Base-by-base conservation (phyloP, 2,329 filamentous ascomycete genomes). In the Talaromyces sp. region DNA sequence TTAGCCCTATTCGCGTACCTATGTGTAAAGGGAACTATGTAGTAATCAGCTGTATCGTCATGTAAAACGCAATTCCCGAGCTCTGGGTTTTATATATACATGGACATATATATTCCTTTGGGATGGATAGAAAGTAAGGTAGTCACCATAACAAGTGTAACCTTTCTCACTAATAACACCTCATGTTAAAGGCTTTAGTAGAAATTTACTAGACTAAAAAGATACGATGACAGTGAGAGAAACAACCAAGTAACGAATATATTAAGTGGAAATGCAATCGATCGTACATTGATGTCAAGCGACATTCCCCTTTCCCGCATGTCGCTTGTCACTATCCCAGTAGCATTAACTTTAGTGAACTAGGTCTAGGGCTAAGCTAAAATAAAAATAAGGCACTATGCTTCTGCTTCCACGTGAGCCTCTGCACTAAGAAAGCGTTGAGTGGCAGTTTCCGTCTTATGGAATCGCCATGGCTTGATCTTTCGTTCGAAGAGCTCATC, bases 401-500 rank as follows among this genome's bases (percentile, higher is more conserved):
- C 14, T 16, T 19, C 16, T n/a, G 39, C 6, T 43, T 43, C 9
- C 7, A 43, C 7, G n/a, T 19, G 39, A 19, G 16, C 8, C 16
- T 43, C 39, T 43, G 39, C n/a, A 43, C n/a, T 27, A 22, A 27
- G 19, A 22, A 50, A 4, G 9, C 61, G 64, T n/a, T 68, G 64
- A 7, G 61, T 68, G 7, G 65, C 64, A 3, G 66, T 68, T 33
- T 58, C 31, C 9, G 62, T 67, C 49, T 68, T 69, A 22, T 66
- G 60, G 54, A 66, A 74, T 22, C 67, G 64, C 70, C 72, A 73
- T 10, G 72, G 67, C 66, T 68, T 70, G 35, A 72, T 69, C 47
- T 72, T 73, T 1, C 69, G 65, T 59, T 74, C 69, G 27, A 72
- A 75, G 6, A 75, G 65, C 63, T 75, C 72, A 16, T 74, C 71